phyloP scores from a whole-genome alignment of 2,329 filamentous ascomycete species.

The Chalaropsis thielavioides region DNA sequence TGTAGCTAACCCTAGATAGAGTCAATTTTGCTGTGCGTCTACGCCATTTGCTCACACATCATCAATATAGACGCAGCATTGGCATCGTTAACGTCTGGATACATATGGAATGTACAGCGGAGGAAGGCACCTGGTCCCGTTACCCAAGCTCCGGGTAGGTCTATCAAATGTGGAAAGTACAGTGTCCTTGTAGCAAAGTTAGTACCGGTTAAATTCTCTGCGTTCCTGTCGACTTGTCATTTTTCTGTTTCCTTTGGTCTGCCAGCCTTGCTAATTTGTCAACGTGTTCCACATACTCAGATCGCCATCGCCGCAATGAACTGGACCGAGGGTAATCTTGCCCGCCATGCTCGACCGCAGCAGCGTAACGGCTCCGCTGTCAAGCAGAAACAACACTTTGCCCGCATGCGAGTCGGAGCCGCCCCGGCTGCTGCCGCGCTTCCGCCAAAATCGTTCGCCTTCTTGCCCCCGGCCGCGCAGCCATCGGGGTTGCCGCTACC shows the following conservation, averaged over 20 bases:
- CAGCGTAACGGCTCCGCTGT: conserved; percentile 24
- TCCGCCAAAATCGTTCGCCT: conserved; percentile 6
- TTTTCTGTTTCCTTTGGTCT: background rate
- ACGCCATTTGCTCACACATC: background rate
- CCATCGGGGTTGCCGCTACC: background rate
- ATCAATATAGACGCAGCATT: background rate
- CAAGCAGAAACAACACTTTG: conserved; percentile 29
- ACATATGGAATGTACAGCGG: background rate
- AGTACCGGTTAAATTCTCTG: background rate
- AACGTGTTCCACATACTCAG: background rate
- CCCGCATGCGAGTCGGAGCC: conserved; percentile 16
- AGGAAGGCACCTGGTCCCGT: background rate
- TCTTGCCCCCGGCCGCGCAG: background rate
- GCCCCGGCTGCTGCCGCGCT: background rate
- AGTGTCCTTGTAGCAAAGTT: background rate
- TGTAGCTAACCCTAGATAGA: background rate
- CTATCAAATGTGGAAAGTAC: background rate
- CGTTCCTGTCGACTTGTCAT: background rate
- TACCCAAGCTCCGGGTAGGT: background rate
- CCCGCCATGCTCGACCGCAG: conserved; percentile 26
- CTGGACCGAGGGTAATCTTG: conserved; percentile 29
- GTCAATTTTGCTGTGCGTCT: background rate
- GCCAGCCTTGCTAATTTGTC: background rate
- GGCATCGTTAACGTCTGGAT: background rate
- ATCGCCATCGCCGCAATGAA: conserved; percentile 24